phyloP scores from a whole-genome alignment of 2,329 filamentous ascomycete genomes.

The Aspergillus cejpii region DNA sequence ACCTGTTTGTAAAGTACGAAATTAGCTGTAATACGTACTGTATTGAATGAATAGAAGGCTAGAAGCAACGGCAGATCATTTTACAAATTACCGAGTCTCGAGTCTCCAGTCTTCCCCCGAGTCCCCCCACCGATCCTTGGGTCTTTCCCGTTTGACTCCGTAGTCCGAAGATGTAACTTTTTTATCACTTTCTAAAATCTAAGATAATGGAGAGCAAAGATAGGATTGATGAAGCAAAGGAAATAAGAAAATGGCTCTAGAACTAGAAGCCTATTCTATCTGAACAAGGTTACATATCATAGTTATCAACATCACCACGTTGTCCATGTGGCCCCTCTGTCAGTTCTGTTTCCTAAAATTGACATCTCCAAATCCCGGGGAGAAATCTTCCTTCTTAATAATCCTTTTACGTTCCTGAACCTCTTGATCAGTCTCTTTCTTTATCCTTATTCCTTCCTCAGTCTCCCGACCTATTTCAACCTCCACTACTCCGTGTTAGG shows the following conservation, averaged over 20 bases:
- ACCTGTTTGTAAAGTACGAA: background rate
- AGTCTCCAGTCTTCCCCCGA: conserved; percentile 7
- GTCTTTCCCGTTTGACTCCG: conserved; percentile 11
- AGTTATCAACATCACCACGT: conserved; percentile 15
- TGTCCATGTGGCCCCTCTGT: conserved; percentile 17
- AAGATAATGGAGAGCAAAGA: too few relatives aligned
- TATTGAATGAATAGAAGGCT: background rate
- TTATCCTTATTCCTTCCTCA: conserved; percentile 1
- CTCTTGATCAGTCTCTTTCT: too few relatives aligned
- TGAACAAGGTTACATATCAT: too few relatives aligned
- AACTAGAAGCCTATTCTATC: too few relatives aligned
- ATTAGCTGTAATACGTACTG: background rate
- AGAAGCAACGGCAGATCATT: conserved; percentile 2
- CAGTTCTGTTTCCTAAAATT: conserved; percentile 6
- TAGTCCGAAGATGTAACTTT: conserved; percentile 22
- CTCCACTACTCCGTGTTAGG: too few relatives aligned
- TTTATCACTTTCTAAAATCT: conserved; percentile 1
- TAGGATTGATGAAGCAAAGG: background rate
- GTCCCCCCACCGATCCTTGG: conserved; percentile 15
- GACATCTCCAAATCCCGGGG: conserved; percentile 10
- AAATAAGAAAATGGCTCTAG: background rate
- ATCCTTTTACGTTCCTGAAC: background rate
- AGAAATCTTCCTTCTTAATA: background rate
- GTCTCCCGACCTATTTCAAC: conserved; percentile 1
- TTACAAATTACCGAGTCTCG: conserved; percentile 7